Evolutionary conservation across 2,329 filamentous ascomycete genomes (phyloP).

Genomic region (Ophiostoma sp.): DNA sequence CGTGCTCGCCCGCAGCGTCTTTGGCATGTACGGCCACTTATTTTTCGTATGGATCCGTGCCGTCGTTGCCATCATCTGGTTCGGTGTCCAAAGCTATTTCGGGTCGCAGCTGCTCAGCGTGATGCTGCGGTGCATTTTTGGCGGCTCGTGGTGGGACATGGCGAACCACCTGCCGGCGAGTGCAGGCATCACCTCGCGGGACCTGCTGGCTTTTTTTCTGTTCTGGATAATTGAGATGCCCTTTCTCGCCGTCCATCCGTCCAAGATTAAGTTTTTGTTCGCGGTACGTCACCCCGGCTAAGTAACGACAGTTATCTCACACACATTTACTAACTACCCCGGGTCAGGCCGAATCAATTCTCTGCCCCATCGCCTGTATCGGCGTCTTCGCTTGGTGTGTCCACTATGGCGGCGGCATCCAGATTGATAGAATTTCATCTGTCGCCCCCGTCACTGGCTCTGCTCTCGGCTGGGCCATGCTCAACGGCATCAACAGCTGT

Average conservation of each 20-base stretch:
- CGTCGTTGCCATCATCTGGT: conserved; percentile 26
- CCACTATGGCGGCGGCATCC: conserved; percentile 23
- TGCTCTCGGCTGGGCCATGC: conserved; percentile 41
- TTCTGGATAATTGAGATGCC: conserved; percentile 42
- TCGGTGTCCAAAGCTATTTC: conserved; percentile 28
- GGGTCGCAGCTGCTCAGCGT: conserved; percentile 27
- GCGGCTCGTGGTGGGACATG: conserved; percentile 39
- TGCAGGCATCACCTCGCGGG: conserved; percentile 40
- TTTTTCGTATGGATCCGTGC: conserved; percentile 24
- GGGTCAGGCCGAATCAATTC: conserved; percentile 36
- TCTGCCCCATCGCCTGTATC: conserved; percentile 38
- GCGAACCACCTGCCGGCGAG: conserved; percentile 38
- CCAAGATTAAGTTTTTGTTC: conserved; percentile 40
- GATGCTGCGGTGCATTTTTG: conserved; percentile 37
- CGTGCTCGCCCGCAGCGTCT: conserved; percentile 24
- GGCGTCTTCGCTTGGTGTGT: conserved; percentile 26
- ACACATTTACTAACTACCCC: not conserved
- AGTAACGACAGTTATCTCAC: not conserved
- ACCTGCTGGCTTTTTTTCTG: conserved; percentile 40
- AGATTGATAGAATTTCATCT: conserved; percentile 34
- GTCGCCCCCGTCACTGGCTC: conserved; percentile 33
- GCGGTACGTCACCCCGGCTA: conserved; percentile 8
- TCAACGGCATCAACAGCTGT: conserved; percentile 42
- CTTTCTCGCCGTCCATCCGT: conserved; percentile 46
- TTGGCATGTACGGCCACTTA: conserved; percentile 27